phyloP scores from a whole-genome alignment of 805 yeast genomes.

The Lipomyces orientalis region DNA sequence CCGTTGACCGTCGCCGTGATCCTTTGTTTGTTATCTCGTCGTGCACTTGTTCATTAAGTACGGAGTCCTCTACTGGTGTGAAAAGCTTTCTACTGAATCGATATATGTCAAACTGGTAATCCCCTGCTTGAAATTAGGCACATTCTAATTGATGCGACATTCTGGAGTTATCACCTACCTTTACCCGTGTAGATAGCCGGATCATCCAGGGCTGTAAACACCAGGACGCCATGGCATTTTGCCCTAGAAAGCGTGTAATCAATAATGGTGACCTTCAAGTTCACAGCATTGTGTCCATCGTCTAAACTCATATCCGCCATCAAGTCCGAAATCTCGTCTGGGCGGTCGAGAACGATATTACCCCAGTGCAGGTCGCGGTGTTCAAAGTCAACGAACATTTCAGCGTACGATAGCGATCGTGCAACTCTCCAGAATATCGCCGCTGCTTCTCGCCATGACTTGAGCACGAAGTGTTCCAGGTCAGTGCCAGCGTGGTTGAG shows the following conservation, averaged over 20 bases:
- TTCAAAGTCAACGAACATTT: conserved; percentile 61
- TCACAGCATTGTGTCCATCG: conserved; percentile 13
- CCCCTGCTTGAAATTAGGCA: conserved; percentile 49
- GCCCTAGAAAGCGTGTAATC: conserved; percentile 65
- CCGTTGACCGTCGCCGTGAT: conserved; percentile 24
- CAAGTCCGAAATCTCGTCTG: conserved; percentile 20
- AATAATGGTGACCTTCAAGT: conserved; percentile 55
- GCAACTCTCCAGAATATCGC: conserved; percentile 61
- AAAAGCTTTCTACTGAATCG: conserved; percentile 53
- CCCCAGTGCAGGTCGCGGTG: conserved; percentile 76
- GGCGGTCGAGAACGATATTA: conserved; percentile 55
- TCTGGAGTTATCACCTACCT: conserved; percentile 8
- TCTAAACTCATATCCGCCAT: conserved; percentile 30
- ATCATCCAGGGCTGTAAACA: conserved; percentile 66
- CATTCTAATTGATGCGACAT: not conserved
- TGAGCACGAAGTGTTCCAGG: conserved; percentile 52
- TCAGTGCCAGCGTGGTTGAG: conserved; percentile 49
- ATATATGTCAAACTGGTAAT: conserved; percentile 66
- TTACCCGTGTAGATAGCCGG: conserved; percentile 66
- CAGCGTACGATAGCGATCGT: conserved; percentile 57
- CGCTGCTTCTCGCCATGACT: conserved; percentile 48
- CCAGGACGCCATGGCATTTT: conserved; percentile 41
- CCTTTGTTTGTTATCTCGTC: conserved; percentile 54
- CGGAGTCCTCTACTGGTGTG: conserved; percentile 12
- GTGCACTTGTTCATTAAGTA: conserved; percentile 44